Conservation (phyloP, 306 rosid species). For the Macrotyloma uniflorum region DNA sequence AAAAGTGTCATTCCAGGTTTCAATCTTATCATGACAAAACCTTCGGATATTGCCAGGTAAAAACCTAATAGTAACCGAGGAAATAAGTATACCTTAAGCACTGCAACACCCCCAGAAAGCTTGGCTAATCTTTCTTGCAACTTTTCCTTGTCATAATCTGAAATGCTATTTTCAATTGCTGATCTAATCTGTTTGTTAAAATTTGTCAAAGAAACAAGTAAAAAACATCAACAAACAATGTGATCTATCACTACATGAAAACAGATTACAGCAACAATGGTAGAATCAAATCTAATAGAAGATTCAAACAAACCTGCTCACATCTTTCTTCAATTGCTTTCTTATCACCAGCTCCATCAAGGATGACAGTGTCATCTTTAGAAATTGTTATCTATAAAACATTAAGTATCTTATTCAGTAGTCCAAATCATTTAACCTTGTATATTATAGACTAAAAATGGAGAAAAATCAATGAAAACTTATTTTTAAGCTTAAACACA, state of each 20-base stretch:
- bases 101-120: constrained; percentile 98
- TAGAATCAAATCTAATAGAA: constrained; percentile 16
- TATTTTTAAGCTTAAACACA: not conserved
- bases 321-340: constrained; percentile 88
- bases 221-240: not conserved
- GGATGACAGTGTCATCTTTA: constrained; percentile 95
- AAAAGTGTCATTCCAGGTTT: not conserved
- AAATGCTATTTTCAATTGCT: constrained; percentile 74
- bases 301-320: constrained; percentile 70
- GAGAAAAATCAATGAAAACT: not conserved
- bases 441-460: not conserved
- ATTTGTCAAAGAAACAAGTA: not conserved
- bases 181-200: constrained; percentile 70
- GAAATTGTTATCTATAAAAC: constrained; percentile 72
- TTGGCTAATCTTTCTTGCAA: constrained; percentile 94
- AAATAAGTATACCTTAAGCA: constrained; percentile 67
- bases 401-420: constrained; percentile 1
- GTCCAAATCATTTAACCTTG: not conserved
- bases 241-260: not conserved
- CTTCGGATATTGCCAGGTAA: not conserved
- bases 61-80: not conserved
- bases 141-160: constrained; percentile 96
- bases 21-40: constrained; percentile 24
- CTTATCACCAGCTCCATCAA: constrained; percentile 98
- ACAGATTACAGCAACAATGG: constrained; percentile 3